phyloP scores from a whole-genome alignment of 495 filamentous ascomycete species.

The Penicillium waksmanii region DNA sequence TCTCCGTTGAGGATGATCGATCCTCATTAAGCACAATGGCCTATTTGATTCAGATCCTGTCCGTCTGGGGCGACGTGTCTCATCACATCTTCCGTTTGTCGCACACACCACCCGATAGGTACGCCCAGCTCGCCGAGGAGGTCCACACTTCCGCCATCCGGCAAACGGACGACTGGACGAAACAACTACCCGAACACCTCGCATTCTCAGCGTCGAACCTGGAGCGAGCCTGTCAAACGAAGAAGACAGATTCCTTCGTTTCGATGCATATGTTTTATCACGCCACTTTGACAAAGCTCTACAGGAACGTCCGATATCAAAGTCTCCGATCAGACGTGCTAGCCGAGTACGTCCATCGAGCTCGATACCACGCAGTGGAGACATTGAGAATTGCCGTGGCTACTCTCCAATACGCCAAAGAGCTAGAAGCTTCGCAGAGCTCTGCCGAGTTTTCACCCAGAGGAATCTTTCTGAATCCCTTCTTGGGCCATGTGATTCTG shows the following conservation, averaged over 20 bases:
- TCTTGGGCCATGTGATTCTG: slow-evolving; percentile 47
- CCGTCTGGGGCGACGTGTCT: slow-evolving; percentile 68
- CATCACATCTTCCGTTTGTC: slow-evolving; percentile 58
- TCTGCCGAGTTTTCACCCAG: slow-evolving; percentile 20
- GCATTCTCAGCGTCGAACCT: slow-evolving; percentile 55
- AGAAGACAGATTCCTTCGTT: slow-evolving; percentile 57
- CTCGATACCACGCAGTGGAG: slow-evolving; percentile 47
- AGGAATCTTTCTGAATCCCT: slow-evolving; percentile 41
- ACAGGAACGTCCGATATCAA: slow-evolving; percentile 58
- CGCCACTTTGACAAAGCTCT: slow-evolving; percentile 61
- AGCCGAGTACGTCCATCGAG: slow-evolving; percentile 40
- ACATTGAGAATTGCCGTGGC: slow-evolving; percentile 40
- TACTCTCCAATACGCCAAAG: slow-evolving; percentile 29
- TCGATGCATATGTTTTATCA: slow-evolving; percentile 66
- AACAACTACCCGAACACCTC: slow-evolving; percentile 47
- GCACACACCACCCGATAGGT: slow-evolving; percentile 49
- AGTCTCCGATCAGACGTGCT: slow-evolving; percentile 35
- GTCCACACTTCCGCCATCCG: slow-evolving; percentile 54
- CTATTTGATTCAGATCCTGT: slow-evolving; percentile 60
- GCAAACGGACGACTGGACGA: slow-evolving; percentile 55
- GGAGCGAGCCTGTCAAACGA: slow-evolving; percentile 45
- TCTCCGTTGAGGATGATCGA: slow-evolving; percentile 33
- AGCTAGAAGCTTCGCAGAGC: slow-evolving; percentile 26
- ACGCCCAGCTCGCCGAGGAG: slow-evolving; percentile 46
- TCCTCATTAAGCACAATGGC: slow-evolving; percentile 57